Base-by-base conservation (phyloP, 345 rosid species). In the Trapa incisa region DNA sequence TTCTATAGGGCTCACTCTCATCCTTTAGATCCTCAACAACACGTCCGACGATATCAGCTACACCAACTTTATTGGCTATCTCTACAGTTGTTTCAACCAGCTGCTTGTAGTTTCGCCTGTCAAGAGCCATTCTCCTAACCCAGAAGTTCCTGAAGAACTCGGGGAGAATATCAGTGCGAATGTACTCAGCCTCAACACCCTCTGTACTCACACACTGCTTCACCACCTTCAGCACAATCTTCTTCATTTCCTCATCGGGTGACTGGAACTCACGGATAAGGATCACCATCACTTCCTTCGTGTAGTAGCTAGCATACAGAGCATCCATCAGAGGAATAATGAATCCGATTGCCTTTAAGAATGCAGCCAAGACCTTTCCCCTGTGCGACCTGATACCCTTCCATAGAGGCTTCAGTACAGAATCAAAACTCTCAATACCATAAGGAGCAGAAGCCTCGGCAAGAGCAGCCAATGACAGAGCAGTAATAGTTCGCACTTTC, bases 361-460 rank as follows among this genome's bases (percentile, higher is more conserved):
- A 94, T 2, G 99, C 99, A 84, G 97, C 99, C 84, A 94, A 84
- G 65, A 91, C 97, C 82, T 91, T 94, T 47, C 97, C 99, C 60
- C 99, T 91, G 80, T 94, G 99, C 35, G 95, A 86, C 77, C 97
- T 86, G 69, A 89, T 91, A 74, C 97, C 99, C 81, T 94, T 94
- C 99, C 99, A 94, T 77, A 94, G 71, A 29, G 99, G 99, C 84
- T 91, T 94, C 85, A 94, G 73, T 68, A 94, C 97, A 5, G 97
- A 87, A 67, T 91, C 97, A 57, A 94, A 94, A 78, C 97, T 94
- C 78, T 94, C 99, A 71, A 94, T 94, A 77, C 99, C 97, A 75
- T 94, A 94, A 3, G 99, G 97, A 16, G 99, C 97, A 79, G 99
- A 84, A 73, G 99, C 99, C 85, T 94, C 99, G 3, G 99, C 99